These are phyloP conservation scores for Colletotrichum sp. DNA, from an alignment of 2,329 filamentous ascomycete genomes.

Conservation along the genomic window DNA sequence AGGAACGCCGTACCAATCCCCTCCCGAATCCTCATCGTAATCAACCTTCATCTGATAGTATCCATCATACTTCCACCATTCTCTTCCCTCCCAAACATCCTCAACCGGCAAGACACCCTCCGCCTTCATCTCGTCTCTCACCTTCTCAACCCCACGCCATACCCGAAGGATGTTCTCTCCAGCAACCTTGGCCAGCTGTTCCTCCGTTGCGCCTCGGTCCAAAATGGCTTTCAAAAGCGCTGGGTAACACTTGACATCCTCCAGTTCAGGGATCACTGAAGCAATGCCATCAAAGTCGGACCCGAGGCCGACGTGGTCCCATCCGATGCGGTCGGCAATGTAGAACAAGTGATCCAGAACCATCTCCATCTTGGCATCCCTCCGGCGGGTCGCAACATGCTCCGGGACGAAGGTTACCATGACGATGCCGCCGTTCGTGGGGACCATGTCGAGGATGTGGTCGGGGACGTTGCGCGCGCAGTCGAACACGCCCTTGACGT, in stretches of 20 bases:
- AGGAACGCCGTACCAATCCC: constrained; percentile 32
- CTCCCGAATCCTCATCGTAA: no score
- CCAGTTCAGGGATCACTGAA: constrained; percentile 27
- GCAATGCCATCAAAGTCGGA: constrained; percentile 41
- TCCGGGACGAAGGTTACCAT: constrained; percentile 42
- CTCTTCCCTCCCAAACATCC: constrained; percentile 36
- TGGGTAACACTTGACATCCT: constrained; percentile 34
- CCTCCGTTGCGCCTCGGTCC: constrained; percentile 41
- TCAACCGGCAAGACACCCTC: constrained; percentile 36
- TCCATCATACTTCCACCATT: constrained; percentile 36
- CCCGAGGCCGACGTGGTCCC: constrained; percentile 41
- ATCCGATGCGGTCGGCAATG: constrained; percentile 33
- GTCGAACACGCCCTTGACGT: constrained; percentile 24
- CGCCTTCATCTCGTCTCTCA: constrained; percentile 30
- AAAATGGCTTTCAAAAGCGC: constrained; percentile 36
- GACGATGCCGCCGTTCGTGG: constrained; percentile 41
- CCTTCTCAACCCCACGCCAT: constrained; percentile 29
- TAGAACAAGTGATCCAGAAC: constrained; percentile 37
- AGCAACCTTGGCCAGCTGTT: constrained; percentile 38
- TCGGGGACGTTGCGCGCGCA: constrained; percentile 44
- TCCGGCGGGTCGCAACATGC: constrained; percentile 24
- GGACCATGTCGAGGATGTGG: constrained; percentile 37
- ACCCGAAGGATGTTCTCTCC: constrained; percentile 43
- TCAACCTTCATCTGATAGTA: constrained; percentile 3
- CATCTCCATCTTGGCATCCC: constrained; percentile 30